Conservation (phyloP, 768 basidiomycete species). For the Suillus decipiens region DNA sequence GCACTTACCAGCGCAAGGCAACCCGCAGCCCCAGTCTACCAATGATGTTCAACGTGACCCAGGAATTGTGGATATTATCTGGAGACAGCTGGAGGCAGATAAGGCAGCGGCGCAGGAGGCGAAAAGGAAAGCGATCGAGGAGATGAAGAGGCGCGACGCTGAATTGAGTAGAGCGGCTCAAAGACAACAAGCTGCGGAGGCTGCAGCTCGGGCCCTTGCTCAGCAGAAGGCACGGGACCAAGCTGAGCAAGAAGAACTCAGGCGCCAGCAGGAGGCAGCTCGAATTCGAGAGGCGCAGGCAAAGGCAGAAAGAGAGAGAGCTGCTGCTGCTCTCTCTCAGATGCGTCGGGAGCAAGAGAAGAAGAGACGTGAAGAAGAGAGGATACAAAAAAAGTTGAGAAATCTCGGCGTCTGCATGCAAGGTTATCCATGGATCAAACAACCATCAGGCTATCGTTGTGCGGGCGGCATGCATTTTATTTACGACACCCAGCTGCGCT, state of each 20-base stretch:
- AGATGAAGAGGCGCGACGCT: conserved; percentile 18
- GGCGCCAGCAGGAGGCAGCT: conserved; percentile 22
- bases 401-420: conserved; percentile 50
- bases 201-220: conserved; percentile 16
- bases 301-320: conserved; percentile 21
- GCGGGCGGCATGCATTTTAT: conserved; percentile 48
- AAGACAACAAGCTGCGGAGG: conserved; percentile 14
- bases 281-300: conserved; percentile 19
- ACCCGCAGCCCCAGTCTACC: background rate
- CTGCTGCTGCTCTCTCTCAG: conserved; percentile 29
- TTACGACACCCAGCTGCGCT: conserved; percentile 28
- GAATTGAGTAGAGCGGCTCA: conserved; percentile 21
- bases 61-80: conserved; percentile 53
- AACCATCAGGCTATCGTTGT: conserved; percentile 45
- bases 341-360: conserved; percentile 29
- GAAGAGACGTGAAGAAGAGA: conserved; percentile 27
- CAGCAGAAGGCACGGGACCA: conserved; percentile 27
- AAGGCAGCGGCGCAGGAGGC: conserved; percentile 28
- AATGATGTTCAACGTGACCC: conserved; percentile 39
- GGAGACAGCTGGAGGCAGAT: conserved; percentile 49
- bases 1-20: background rate
- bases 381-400: conserved; percentile 42
- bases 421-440: conserved; percentile 48
- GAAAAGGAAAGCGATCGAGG: conserved; percentile 20
- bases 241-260: conserved; percentile 19